Evolutionary conservation across 192 early-diverging fungal species (phyloP).

Genomic region (Spizellomyces punctatus): DNA sequence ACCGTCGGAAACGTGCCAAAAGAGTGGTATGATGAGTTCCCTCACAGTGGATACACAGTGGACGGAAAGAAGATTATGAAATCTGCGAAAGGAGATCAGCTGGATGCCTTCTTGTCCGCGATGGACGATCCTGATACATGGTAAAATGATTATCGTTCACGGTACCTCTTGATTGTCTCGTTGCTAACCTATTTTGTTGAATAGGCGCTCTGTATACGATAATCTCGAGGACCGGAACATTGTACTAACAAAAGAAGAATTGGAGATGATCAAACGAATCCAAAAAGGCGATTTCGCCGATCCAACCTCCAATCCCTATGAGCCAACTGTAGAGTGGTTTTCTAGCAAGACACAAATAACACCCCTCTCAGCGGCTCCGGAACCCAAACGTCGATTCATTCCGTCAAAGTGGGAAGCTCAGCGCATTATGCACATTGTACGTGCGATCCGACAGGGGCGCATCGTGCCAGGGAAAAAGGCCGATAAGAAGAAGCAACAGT

Average conservation of each 20-base stretch:
- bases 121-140: slow-evolving; percentile 94
- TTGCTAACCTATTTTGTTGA: not conserved
- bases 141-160: slow-evolving; percentile 38
- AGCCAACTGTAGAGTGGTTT: slow-evolving; percentile 93
- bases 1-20: slow-evolving; percentile 95
- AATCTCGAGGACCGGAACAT: slow-evolving; percentile 79
- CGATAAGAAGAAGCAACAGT: slow-evolving; percentile 26
- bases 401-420: slow-evolving; percentile 95
- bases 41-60: slow-evolving; percentile 95
- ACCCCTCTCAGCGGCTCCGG: slow-evolving; percentile 88
- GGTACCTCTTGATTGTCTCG: not conserved
- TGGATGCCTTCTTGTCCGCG: slow-evolving; percentile 89
- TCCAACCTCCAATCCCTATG: slow-evolving; percentile 85
- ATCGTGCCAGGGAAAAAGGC: slow-evolving; percentile 66
- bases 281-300: slow-evolving; percentile 83
- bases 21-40: slow-evolving; percentile 97
- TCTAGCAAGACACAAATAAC: slow-evolving; percentile 77
- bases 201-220: slow-evolving; percentile 76
- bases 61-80: slow-evolving; percentile 90
- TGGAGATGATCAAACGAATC: slow-evolving; percentile 91
- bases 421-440: slow-evolving; percentile 96
- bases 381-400: slow-evolving; percentile 93
- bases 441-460: slow-evolving; percentile 86
- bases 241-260: slow-evolving; percentile 83
- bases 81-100: slow-evolving; percentile 87